phyloP scores from a whole-genome alignment of 2,329 filamentous ascomycete species.

The Onygenales sp. region DNA sequence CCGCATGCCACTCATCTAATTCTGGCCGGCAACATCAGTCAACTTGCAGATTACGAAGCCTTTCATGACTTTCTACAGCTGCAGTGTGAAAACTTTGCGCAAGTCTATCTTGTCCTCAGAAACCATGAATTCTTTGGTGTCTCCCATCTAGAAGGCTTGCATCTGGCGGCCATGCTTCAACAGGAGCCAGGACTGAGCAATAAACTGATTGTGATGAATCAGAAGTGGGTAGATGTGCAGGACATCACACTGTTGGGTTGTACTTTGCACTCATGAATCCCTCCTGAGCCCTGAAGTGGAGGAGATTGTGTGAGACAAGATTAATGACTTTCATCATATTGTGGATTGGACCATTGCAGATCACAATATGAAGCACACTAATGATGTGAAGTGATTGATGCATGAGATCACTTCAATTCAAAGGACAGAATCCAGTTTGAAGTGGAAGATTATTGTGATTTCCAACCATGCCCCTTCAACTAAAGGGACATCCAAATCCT shows the following conservation, averaged over 20 bases:
- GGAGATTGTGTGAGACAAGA: constrained; percentile 30
- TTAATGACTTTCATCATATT: constrained; percentile 47
- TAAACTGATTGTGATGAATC: constrained; percentile 15
- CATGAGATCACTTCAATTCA: constrained; percentile 20
- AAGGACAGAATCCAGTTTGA: background rate
- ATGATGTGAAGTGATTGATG: constrained; percentile 43
- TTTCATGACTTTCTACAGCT: constrained; percentile 17
- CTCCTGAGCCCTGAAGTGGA: constrained; percentile 27
- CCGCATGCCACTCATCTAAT: constrained; percentile 13
- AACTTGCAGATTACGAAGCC: constrained; percentile 16
- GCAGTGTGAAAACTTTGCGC: constrained; percentile 17
- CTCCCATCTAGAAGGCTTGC: constrained; percentile 15
- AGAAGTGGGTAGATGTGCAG: constrained; percentile 13
- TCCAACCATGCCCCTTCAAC: constrained; percentile 48
- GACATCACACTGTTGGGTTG: constrained; percentile 44
- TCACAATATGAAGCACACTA: constrained; percentile 39
- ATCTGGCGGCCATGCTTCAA: constrained; percentile 11
- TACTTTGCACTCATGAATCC: constrained; percentile 46
- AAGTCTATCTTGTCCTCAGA: constrained; percentile 24
- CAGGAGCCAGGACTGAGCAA: constrained; percentile 11
- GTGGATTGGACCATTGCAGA: constrained; percentile 38
- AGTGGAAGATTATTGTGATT: constrained; percentile 34
- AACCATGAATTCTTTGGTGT: constrained; percentile 31
- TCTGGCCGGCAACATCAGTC: constrained; percentile 26
- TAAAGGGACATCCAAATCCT: constrained; percentile 38